Base-by-base conservation (phyloP, 1,139 yeast species). In the Candida freyschussii region DNA sequence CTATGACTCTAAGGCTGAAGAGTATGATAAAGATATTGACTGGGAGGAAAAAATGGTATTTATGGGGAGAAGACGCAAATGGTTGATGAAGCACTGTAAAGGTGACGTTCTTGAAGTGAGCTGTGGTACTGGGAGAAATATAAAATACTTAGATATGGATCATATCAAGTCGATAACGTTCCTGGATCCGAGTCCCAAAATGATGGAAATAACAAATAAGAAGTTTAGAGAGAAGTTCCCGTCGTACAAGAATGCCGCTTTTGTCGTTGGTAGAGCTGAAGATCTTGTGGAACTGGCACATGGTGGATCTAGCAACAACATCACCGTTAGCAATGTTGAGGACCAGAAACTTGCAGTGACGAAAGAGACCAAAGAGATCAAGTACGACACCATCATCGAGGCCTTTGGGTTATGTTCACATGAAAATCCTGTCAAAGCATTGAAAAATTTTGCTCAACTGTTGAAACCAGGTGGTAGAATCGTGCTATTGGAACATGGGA, bases 381-480 rank as follows among this genome's bases (percentile, higher is more conserved):
- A 78, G 52, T 91, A 89, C 55, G 98, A 93, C 55, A 89, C 96
- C 1, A 79, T 93, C 25, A 72, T 85, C 31, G 97, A 91, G 57
- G 85, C 96, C 0, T 91, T 91, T 62, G 98, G 98, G 0, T 65
- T 91, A 30, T 91, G 98, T 60, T 89, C 97, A 0, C 96, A 91
- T 51, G 82, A 89, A 50, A 94, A 93, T 53, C 98, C 98, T 0
- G 87, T 83, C 1, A 65, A 63, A 36, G 94, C 96, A 0, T 64
- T 91, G 47, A 63, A 77, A 43, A 86, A 83, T 52, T 85, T 91
- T 77, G 65, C 71, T 15, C 53, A 65, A 23, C 62, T 91, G 33
- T 67, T 91, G 46, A 81, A 81, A 46, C 95, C 96, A 1, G 89
- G 86, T n/a, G 97, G 98, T 22, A 70, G 93, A 58, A 78, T 91